Evolutionary conservation across 2,329 filamentous ascomycete genomes (phyloP).

Genomic region (Pochonia chlamydosporia): DNA sequence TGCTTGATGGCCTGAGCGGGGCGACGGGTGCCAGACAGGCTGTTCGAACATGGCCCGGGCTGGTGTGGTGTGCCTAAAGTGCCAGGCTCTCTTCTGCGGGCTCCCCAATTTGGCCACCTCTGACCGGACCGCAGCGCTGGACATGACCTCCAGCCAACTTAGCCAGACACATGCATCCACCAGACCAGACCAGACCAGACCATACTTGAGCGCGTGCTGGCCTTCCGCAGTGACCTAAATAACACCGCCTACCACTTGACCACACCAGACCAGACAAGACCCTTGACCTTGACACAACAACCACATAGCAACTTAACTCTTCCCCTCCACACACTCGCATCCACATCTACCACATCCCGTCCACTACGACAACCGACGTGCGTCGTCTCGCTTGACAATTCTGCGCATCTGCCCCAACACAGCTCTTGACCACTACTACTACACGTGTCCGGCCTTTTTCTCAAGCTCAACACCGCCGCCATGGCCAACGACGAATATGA

Average conservation of each 20-base stretch:
- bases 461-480: constrained; percentile 31
- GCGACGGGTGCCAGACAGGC: not conserved
- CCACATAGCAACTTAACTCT: constrained; percentile 5
- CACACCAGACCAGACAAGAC: constrained; percentile 1
- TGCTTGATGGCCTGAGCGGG: not conserved
- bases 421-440: not conserved
- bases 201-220: too few relatives aligned
- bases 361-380: not conserved
- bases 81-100: too few relatives aligned
- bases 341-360: constrained; percentile 1
- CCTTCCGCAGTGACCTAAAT: too few relatives aligned
- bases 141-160: too few relatives aligned
- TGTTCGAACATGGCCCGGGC: too few relatives aligned
- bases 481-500: constrained; percentile 99
- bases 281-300: constrained; percentile 4
- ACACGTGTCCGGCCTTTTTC: not conserved
- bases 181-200: too few relatives aligned
- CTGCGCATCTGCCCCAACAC: not conserved
- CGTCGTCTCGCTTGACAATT: not conserved
- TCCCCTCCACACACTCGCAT: constrained; percentile 8
- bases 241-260: too few relatives aligned
- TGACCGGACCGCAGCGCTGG: too few relatives aligned
- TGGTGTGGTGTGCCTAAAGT: too few relatives aligned
- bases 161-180: too few relatives aligned
- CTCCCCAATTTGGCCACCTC: too few relatives aligned